Conservation (phyloP, 768 basidiomycete genomes). For the Boletus rubroflammeus region DNA sequence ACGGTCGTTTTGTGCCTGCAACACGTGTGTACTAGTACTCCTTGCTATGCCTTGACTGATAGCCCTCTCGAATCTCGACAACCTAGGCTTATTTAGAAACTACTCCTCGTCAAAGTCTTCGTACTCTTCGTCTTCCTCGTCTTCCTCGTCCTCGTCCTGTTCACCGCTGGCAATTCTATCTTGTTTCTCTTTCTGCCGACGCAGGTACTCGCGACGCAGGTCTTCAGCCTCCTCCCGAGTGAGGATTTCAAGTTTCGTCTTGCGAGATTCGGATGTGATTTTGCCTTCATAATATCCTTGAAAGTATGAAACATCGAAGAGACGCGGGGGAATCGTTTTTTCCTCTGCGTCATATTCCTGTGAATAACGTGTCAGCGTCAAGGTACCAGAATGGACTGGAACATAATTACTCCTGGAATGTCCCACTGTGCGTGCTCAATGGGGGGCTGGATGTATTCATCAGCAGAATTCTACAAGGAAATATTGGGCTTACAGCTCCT, state of each 20-base stretch:
- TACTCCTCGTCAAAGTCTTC: background rate
- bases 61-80: background rate
- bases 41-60: too few species aligned
- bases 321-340: conserved; percentile 15
- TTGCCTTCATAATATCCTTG: conserved; percentile 23
- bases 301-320: conserved; percentile 24
- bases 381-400: background rate
- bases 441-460: conserved; percentile 13
- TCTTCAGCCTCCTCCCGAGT: conserved; percentile 17
- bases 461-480: background rate
- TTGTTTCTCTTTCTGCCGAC: conserved; percentile 3
- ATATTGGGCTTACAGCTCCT: conserved; percentile 18
- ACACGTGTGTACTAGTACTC: too few species aligned
- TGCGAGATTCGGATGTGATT: conserved; percentile 19
- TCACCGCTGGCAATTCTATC: conserved; percentile 10
- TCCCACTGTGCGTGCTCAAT: conserved; percentile 17
- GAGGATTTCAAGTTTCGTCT: conserved; percentile 21
- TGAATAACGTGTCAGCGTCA: background rate
- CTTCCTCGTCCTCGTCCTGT: conserved; percentile 8
- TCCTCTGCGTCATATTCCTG: conserved; percentile 26
- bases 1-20: background rate
- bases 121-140: conserved; percentile 4
- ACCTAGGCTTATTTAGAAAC: too few species aligned
- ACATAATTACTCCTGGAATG: background rate
- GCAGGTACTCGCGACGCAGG: conserved; percentile 1